Evolutionary conservation across 2,329 filamentous ascomycete species (phyloP), one percentile per base, ranked within the genome.

Genomic region (Berkeleyomyces rouxiae): DNA sequence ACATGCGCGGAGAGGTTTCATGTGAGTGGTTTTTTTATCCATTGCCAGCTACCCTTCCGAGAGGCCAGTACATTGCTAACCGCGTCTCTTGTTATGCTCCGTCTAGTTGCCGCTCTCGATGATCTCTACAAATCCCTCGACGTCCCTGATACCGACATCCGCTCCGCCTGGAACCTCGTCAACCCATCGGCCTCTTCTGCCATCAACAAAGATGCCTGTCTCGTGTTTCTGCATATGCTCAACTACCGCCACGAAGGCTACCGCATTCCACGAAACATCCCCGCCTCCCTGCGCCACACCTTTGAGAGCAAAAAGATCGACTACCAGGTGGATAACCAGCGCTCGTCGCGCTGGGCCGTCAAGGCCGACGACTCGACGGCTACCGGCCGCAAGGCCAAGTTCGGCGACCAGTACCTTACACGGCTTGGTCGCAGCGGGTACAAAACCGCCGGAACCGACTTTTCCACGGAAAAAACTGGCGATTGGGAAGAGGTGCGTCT

Each of bases 401-500:
- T 99, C 71, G 93, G 93, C 67, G 93, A 99, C 73, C 88, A 95
- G 67, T 99, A 97, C 74, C 82, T 99, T 63, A 95, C 88, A 65
- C 85, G 93, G 10, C 80, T 99, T 46, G 93, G 93, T 61, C 87
- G 91, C 70, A 84, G 86, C 67, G 85, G 82, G 64, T 92, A 93
- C 75, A 86, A 88, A 70, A 82, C 87, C 7, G 78, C 86, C 47
- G 93, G 93, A 36, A 99, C 93, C 1, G 91, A 99, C 75, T 97
- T 97, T 72, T 87, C 84, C 64, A 80, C 82, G 44, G 87, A 88
- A 66, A 88, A 90, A 71, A 88, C 87, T 65, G 92, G 95, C 69
- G 93, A 99, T 72, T 97, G 93, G 90, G 93, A 99, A 74, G 93
- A 97, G 74, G 93, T 97, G 53, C 83, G 91, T 61, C 79, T 99